Conservation (phyloP, 2,329 filamentous ascomycete species). For the Microascus cirrosus region DNA sequence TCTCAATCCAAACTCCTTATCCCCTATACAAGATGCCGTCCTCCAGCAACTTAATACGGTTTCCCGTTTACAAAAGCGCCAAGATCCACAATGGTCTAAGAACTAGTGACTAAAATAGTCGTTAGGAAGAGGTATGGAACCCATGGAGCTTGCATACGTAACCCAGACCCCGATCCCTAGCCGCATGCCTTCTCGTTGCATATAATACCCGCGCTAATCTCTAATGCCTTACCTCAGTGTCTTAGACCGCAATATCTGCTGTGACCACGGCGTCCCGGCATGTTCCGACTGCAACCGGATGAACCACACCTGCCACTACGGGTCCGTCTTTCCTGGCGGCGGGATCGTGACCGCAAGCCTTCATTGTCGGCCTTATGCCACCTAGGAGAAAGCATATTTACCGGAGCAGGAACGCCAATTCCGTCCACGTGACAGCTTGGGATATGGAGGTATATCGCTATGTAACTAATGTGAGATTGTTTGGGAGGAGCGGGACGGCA, state of each 20-base stretch:
- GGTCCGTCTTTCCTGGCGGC: conserved; percentile 19
- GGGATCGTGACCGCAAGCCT: conserved; percentile 12
- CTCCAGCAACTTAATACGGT: not conserved
- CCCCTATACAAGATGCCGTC: not conserved
- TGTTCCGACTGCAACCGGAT: not conserved
- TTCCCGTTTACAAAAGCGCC: not conserved
- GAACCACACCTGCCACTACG: not conserved
- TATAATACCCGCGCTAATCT: conserved; percentile 13
- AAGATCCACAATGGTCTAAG: no score
- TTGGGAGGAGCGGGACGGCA: not conserved
- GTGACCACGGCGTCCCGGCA: not conserved
- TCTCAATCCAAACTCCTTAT: not conserved
- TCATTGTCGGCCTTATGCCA: conserved; percentile 6
- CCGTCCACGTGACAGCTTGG: conserved; percentile 12
- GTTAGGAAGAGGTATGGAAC: not conserved
- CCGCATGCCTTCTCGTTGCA: conserved; percentile 6
- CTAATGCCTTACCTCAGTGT: not conserved
- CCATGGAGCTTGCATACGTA: conserved; percentile 3
- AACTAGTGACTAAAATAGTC: not conserved
- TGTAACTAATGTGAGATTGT: not conserved
- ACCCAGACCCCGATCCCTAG: conserved; percentile 6
- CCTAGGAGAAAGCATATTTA: not conserved
- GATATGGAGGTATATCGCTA: conserved; percentile 10
- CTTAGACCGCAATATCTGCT: conserved; percentile 5
- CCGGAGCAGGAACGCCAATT: not conserved